Evolutionary conservation across 345 rosid genomes (phyloP).

Genomic region (Trapa incisa): DNA sequence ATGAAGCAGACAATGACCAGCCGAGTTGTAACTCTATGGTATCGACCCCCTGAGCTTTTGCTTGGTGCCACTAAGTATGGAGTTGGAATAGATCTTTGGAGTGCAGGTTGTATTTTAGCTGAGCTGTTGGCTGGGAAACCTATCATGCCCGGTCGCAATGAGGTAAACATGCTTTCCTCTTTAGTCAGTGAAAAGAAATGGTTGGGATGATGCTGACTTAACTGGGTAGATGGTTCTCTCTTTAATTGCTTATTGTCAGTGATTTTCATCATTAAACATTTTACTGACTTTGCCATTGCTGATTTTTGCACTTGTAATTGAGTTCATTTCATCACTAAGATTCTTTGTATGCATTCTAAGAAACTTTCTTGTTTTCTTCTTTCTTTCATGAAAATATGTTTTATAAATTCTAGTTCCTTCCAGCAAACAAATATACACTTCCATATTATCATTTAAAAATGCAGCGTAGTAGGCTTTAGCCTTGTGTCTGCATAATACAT

Average conservation of each 20-base stretch:
- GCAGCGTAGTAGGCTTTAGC: no score
- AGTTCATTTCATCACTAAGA: not conserved
- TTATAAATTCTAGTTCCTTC: not conserved
- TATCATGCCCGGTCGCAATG: constrained; percentile 89
- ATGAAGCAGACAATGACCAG: constrained; percentile 79
- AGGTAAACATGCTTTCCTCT: constrained; percentile 34
- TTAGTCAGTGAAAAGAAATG: not conserved
- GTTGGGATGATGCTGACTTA: not conserved
- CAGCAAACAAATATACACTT: not conserved
- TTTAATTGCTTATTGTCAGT: not conserved
- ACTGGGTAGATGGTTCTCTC: not conserved
- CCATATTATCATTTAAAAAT: not conserved
- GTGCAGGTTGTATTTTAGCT: constrained; percentile 94
- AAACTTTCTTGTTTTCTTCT: not conserved
- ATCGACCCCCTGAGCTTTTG: constrained; percentile 95
- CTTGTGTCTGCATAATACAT: no score
- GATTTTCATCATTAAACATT: not conserved
- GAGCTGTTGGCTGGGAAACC: constrained; percentile 91
- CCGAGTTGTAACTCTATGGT: constrained; percentile 91
- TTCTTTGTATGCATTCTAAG: not conserved
- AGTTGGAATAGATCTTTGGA: constrained; percentile 87
- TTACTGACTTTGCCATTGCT: not conserved
- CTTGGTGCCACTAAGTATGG: constrained; percentile 81
- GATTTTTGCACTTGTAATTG: not conserved
- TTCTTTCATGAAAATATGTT: not conserved